Conservation (phyloP, 345 rosid genomes). For the Orychophragmus violaceus region DNA sequence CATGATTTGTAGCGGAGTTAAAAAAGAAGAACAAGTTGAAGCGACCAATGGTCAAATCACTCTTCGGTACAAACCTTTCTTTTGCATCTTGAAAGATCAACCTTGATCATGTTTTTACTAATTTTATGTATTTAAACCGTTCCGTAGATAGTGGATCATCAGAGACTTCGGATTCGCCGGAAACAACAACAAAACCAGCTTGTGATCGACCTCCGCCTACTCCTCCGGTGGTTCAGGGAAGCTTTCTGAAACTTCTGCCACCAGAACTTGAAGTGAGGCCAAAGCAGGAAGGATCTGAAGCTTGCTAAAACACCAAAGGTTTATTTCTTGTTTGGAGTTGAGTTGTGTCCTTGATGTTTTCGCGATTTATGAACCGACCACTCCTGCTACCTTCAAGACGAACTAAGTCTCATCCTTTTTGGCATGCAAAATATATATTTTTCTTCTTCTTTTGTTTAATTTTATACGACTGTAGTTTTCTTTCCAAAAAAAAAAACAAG, state of each 20-base stretch:
- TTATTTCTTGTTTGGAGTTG: conserved; percentile 4
- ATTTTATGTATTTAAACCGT: neutral
- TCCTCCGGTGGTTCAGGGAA: conserved; percentile 41
- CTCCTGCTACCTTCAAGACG: neutral
- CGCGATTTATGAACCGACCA: neutral
- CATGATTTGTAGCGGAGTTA: conserved; percentile 50
- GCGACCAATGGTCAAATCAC: conserved; percentile 71
- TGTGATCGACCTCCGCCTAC: conserved; percentile 33
- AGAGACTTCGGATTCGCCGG: conserved; percentile 45
- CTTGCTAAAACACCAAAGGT: conserved; percentile 5
- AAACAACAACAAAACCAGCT: conserved; percentile 30
- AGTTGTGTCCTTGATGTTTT: neutral
- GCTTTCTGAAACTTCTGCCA: conserved; percentile 58
- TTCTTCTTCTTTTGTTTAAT: neutral
- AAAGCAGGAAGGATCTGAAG: conserved; percentile 28
- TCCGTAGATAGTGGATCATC: conserved; percentile 11
- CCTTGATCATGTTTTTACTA: neutral
- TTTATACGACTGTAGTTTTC: neutral
- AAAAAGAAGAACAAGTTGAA: conserved; percentile 70
- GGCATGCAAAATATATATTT: neutral
- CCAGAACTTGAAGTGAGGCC: conserved; percentile 41
- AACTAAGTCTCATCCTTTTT: neutral
- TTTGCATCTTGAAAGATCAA: neutral
- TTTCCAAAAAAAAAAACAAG: neutral
- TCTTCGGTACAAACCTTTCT: conserved; percentile 49